Evolutionary conservation across 495 filamentous ascomycete genomes (phyloP), one percentile per base, ranked within the genome.

Genomic region (Sabuloglossum arenarium): DNA sequence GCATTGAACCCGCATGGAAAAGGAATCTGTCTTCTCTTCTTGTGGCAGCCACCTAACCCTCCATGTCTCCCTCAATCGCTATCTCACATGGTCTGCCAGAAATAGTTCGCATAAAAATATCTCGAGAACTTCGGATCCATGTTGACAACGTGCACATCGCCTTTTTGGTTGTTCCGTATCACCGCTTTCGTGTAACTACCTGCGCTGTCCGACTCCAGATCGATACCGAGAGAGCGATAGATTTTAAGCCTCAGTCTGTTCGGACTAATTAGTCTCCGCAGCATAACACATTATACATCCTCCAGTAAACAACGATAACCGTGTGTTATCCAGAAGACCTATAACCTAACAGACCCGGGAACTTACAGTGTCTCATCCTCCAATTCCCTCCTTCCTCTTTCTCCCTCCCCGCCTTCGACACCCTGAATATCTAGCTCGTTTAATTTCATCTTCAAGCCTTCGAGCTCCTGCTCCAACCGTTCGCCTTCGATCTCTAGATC

Each of bases 31-130:
- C n/a, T n/a, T n/a, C n/a, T n/a, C n/a, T 43, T 16, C 39, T n/a
- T 12, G 34, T 16, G 16, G 16, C 14, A 39, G 14, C 14, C 34
- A 16, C 14, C 34, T 16, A 8, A 23, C n/a, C n/a, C 21, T 25
- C 45, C 45, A 49, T 10, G n/a, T n/a, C n/a, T n/a, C n/a, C n/a
- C 9, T n/a, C 45, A 49, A 16, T 6, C 11, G 59, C 61, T 67
- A 21, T 67, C 65, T 69, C 74, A 88, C 67, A 94, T 75, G n/a
- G 75, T 85, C 63, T 83, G 77, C 91, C 91, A 98, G 63, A 98
- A 90, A 62, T 94, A 94, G 62, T 94, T 91, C 25, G 88, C 83
- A 65, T 98, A 96, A 66, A 93, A 97, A 68, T 82, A 88, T 56
- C 79, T 76, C 56, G 86, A 88, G 63, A 95, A 88, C 68, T 89